phyloP scores from a whole-genome alignment of 2,329 filamentous ascomycete species.

The Parastagonospora avenae region DNA sequence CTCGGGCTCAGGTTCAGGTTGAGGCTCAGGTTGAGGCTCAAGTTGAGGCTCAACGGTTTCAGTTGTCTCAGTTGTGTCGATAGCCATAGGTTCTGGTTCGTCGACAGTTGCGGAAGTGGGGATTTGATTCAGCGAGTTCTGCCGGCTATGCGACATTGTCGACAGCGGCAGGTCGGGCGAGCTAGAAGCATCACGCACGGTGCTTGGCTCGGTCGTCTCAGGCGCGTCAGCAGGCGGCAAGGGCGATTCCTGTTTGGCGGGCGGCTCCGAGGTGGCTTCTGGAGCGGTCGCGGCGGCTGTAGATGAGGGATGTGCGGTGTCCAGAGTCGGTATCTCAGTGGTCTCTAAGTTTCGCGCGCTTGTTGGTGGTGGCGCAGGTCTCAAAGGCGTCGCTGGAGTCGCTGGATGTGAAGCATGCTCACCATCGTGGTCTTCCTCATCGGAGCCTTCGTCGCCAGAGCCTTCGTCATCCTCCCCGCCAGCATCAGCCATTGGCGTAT shows the following conservation, averaged over 20 bases:
- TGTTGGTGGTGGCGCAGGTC: constrained; percentile 15
- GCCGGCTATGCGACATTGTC: constrained; percentile 44
- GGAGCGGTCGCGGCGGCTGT: background rate
- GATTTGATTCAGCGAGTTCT: constrained; percentile 40
- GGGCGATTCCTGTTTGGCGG: constrained; percentile 7
- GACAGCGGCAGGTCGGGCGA: constrained; percentile 52
- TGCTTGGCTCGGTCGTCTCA: constrained; percentile 6
- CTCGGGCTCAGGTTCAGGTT: constrained; percentile 2
- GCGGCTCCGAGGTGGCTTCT: constrained; percentile 3
- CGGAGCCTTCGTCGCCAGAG: constrained; percentile 53
- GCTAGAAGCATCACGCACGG: constrained; percentile 43
- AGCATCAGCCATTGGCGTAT: constrained; percentile 51
- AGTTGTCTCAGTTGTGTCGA: background rate
- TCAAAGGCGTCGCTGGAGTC: constrained; percentile 45
- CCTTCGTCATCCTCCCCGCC: constrained; percentile 52
- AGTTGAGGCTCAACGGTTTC: background rate
- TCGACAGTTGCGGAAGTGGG: constrained; percentile 20
- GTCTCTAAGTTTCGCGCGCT: constrained; percentile 18
- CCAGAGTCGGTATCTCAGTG: constrained; percentile 7
- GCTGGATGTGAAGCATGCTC: constrained; percentile 54
- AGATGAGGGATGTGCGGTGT: constrained; percentile 3
- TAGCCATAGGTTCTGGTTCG: constrained; percentile 3
- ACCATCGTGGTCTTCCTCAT: constrained; percentile 54
- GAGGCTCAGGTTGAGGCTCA: background rate
- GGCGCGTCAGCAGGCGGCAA: constrained; percentile 4